phyloP scores from a whole-genome alignment of 2,329 filamentous ascomycete genomes.

The Tolypocladium nubicola region DNA sequence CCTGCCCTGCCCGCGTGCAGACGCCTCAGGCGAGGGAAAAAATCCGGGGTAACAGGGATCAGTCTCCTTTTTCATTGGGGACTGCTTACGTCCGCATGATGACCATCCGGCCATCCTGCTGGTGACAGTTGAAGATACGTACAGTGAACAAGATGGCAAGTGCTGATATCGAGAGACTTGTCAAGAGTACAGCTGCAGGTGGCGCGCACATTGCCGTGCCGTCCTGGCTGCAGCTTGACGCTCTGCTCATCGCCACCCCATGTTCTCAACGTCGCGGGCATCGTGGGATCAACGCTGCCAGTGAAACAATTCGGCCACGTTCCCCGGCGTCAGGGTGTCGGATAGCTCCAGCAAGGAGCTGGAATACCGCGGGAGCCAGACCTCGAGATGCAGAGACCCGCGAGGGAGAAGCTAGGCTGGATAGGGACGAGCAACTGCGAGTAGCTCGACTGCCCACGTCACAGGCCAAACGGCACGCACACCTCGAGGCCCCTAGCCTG shows the following conservation, averaged over 20 bases:
- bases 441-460: not conserved
- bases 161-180: not conserved
- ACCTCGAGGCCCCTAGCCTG: not conserved
- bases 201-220: not conserved
- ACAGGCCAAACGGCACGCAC: not conserved
- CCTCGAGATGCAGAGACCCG: not conserved
- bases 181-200: not conserved
- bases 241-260: not conserved
- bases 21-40: not conserved
- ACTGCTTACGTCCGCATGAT: not conserved
- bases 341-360: not conserved
- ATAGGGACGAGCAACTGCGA: not conserved
- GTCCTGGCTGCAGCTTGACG: not conserved
- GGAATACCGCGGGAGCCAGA: not conserved
- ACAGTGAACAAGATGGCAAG: not conserved
- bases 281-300: not conserved
- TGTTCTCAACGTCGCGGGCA: not conserved
- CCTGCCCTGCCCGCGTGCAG: not conserved
- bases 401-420: not conserved
- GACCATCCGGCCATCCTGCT: not conserved
- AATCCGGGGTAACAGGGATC: conserved; percentile 1
- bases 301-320: not conserved
- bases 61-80: not conserved
- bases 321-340: too few species aligned
- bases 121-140: not conserved